phyloP scores from a whole-genome alignment of 208 protist species.

The Leishmania arabica region DNA sequence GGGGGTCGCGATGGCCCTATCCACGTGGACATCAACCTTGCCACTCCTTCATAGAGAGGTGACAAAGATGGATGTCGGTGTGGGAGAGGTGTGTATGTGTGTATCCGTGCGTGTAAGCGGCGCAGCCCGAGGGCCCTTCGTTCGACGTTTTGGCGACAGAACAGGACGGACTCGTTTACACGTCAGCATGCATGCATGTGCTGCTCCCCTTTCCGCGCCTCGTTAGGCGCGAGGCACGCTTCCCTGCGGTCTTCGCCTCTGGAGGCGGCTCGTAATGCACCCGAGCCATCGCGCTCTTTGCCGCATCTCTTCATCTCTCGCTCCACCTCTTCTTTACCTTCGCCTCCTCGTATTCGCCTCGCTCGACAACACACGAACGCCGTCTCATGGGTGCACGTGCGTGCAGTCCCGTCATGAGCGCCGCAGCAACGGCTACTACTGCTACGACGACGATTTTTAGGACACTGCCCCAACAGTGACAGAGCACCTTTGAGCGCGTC shows the following conservation, averaged over 20 bases:
- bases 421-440: neutral
- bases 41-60: neutral
- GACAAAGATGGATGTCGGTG: neutral
- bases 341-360: neutral
- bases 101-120: neutral
- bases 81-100: neutral
- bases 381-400: neutral
- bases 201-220: neutral
- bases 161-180: neutral
- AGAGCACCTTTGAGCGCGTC: neutral
- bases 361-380: neutral
- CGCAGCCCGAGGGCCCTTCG: neutral
- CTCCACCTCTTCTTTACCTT: neutral
- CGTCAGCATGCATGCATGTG: neutral
- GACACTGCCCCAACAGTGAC: neutral
- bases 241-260: neutral
- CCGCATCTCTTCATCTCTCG: neutral
- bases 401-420: neutral
- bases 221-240: neutral
- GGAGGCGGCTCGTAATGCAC: neutral
- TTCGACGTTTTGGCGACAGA: neutral
- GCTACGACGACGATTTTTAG: neutral
- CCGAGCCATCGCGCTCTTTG: neutral
- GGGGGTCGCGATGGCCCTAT: neutral
- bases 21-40: neutral